phyloP scores from a whole-genome alignment of 495 filamentous ascomycete species.

The Hypoxylon fragiforme region DNA sequence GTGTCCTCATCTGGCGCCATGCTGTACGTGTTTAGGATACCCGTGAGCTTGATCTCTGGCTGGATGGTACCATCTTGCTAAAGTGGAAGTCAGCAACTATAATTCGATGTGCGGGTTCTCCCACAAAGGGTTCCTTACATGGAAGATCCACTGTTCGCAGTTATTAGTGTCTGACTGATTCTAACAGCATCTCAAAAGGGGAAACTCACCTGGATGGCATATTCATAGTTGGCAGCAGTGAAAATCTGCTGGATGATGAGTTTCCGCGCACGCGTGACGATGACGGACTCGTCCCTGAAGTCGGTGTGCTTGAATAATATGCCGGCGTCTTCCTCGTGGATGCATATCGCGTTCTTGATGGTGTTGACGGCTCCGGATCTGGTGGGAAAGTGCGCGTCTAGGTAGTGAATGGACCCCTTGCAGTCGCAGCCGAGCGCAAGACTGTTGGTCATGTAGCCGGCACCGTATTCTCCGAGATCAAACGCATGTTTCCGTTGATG shows the following conservation, averaged over 20 bases:
- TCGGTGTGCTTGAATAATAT: slow-evolving; percentile 97
- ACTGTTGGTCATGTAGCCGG: slow-evolving; percentile 94
- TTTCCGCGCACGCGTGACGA: slow-evolving; percentile 86
- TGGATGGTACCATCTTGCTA: slow-evolving; percentile 87
- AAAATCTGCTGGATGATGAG: slow-evolving; percentile 91
- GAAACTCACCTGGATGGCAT: slow-evolving; percentile 61
- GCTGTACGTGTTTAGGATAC: slow-evolving; percentile 91
- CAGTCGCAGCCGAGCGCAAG: slow-evolving; percentile 90
- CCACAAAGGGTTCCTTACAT: slow-evolving; percentile 46
- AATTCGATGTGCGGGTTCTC: no score
- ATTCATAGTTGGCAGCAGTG: slow-evolving; percentile 97
- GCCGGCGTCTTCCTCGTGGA: slow-evolving; percentile 93
- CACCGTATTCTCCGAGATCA: slow-evolving; percentile 91
- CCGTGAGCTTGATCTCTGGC: slow-evolving; percentile 92
- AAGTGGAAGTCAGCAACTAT: slow-evolving; percentile 18
- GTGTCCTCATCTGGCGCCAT: slow-evolving; percentile 85
- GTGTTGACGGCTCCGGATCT: slow-evolving; percentile 72
- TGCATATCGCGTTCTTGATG: slow-evolving; percentile 95
- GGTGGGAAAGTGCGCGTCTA: slow-evolving; percentile 81
- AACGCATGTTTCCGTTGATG: slow-evolving; percentile 96
- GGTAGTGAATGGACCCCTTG: slow-evolving; percentile 92
- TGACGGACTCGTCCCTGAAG: slow-evolving; percentile 85
- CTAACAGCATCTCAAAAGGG: no score
- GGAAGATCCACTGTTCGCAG: slow-evolving; percentile 83
- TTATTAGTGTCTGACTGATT: slow-evolving; percentile 15